These are phyloP conservation scores for Colletotrichum simmondsii DNA, from an alignment of 2,329 filamentous ascomycete species.

Conservation along the genomic window DNA sequence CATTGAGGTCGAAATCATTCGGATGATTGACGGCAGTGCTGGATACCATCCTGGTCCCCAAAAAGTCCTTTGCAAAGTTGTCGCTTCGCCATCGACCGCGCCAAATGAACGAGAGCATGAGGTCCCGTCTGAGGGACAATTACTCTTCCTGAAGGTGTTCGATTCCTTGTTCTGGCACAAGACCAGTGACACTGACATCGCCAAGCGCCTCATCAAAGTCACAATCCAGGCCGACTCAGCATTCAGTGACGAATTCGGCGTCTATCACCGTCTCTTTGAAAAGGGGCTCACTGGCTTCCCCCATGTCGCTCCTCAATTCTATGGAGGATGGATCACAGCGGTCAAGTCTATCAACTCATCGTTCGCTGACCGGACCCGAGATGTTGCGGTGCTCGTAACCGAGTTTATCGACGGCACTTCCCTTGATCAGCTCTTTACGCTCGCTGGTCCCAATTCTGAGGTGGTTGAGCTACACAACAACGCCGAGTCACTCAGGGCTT, in stretches of 20 bases:
- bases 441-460: neutral
- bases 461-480: neutral
- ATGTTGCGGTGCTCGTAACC: neutral
- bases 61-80: conserved; percentile 11
- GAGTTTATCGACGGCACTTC: neutral
- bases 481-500: no score
- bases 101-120: neutral
- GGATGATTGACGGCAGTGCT: neutral
- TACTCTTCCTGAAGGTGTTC: conserved; percentile 5
- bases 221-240: neutral
- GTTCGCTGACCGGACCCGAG: neutral
- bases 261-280: neutral
- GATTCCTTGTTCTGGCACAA: conserved; percentile 10
- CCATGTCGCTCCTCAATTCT: neutral
- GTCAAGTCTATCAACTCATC: neutral
- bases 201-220: neutral
- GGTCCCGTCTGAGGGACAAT: neutral
- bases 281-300: neutral
- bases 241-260: conserved; percentile 4
- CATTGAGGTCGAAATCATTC: conserved; percentile 2
- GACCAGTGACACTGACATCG: neutral
- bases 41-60: neutral
- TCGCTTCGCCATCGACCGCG: neutral
- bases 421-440: neutral
- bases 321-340: neutral